Base-by-base conservation (phyloP, 2,329 filamentous ascomycete genomes). In the Sordariomycetes sp. region DNA sequence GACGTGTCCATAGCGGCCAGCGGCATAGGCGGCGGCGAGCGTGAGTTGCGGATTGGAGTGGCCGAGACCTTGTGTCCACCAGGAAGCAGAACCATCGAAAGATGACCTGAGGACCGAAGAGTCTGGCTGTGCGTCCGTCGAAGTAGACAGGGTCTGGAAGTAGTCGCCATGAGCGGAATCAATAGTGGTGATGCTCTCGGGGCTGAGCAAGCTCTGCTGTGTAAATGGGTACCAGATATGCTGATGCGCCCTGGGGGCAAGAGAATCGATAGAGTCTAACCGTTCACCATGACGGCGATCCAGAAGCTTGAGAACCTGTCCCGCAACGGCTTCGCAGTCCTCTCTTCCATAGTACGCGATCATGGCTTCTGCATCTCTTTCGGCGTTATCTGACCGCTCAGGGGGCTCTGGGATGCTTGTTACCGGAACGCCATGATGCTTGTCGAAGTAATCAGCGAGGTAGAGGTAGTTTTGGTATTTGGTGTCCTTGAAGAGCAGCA, bases 31-130 rank as follows among this genome's bases (percentile, higher is more conserved):
- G 3, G 85, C 84, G 1, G 82, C 77, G 2, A 92, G 69, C 0
- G 83, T 73, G 1, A 93, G 64, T 1, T 68, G 60, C 0, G 84
- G 73, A 45, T 85, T 87, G 6, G 79, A 82, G 43, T 93, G 86
- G 2, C 86, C 86, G 1, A 93, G 68, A 3, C 86, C 86, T 55
- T 93, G 86, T 0, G 86, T 93, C 86, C 86, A 93, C 86, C 86
- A 93, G 0, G 84, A 90, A 1, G 85, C 85, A 1, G 85, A 92
- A 3, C 81, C 86, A 45, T 93, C 86, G 36, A 92, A 87, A 0
- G 82, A 79, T 15, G 32, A 17, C 32, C 33, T 15, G 16, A 38
- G 21, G 5, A 38, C 26, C 15, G 32, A 16, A 6, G 21, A 14
- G 14, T 21, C 16, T 0, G 77, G 79, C 49, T 90, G 81, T 53